A percentile compares a stretch with the other conserved stretches of the same genome.
Conservation (phyloP, 2,329 filamentous ascomycete genomes). For the Aspergillus brasiliensis region DNA sequence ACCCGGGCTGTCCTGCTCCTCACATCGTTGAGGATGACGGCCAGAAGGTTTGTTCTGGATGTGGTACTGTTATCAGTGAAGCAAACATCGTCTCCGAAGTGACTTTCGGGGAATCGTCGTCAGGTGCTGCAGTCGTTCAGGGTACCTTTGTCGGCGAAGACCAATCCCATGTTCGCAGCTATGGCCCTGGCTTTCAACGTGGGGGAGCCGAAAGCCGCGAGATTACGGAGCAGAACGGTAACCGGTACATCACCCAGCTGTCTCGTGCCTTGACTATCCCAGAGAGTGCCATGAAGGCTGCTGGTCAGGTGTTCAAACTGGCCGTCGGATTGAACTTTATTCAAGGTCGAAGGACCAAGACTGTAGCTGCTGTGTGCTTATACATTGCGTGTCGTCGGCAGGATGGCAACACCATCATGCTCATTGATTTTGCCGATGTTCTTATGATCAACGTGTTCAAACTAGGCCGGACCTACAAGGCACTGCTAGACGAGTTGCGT, state of each 20-base stretch:
- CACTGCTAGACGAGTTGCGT: slow-evolving; percentile 65
- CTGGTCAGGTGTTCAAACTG: slow-evolving; percentile 74
- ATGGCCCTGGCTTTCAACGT: slow-evolving; percentile 50
- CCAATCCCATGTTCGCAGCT: slow-evolving; percentile 74
- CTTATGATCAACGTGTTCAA: slow-evolving; percentile 87
- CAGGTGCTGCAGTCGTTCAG: slow-evolving; percentile 85
- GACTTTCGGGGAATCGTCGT: slow-evolving; percentile 83
- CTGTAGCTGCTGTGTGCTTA: slow-evolving; percentile 85
- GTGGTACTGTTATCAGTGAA: slow-evolving; percentile 81
- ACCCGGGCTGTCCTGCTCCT: slow-evolving; percentile 48
- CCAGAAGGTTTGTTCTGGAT: slow-evolving; percentile 70
- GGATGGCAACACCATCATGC: slow-evolving; percentile 79
- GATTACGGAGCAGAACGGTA: slow-evolving; percentile 49
- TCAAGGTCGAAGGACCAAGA: slow-evolving; percentile 80
- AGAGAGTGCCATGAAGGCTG: slow-evolving; percentile 65
- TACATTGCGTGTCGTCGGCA: slow-evolving; percentile 85
- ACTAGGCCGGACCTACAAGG: slow-evolving; percentile 86
- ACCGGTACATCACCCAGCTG: slow-evolving; percentile 47
- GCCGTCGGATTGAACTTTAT: slow-evolving; percentile 75
- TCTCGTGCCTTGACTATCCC: slow-evolving; percentile 49
- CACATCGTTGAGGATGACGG: slow-evolving; percentile 51
- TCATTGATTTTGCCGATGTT: slow-evolving; percentile 93
- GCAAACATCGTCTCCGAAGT: slow-evolving; percentile 91
- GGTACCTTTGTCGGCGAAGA: slow-evolving; percentile 85
- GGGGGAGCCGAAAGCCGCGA: slow-evolving; percentile 52